phyloP scores from a whole-genome alignment of 164 flowering plant genomes.

The Vitis labrusca region DNA sequence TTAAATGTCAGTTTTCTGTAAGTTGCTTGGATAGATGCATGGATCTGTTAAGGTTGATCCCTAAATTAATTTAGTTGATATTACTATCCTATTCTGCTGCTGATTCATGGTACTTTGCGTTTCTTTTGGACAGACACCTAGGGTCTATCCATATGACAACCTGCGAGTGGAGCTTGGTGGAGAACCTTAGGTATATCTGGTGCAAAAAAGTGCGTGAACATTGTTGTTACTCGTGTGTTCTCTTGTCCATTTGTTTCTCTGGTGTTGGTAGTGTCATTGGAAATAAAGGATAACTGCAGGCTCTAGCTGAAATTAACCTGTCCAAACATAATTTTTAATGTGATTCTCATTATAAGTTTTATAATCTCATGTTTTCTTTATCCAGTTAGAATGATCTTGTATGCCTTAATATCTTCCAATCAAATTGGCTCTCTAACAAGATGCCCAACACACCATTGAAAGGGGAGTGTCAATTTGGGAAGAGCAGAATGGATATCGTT shows the following conservation, averaged over 20 bases:
- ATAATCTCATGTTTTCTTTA: neutral
- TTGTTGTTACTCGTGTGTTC: constrained; percentile 4
- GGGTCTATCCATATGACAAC: constrained; percentile 95
- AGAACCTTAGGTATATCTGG: constrained; percentile 54
- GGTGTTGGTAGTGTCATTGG: neutral
- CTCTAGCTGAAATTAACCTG: neutral
- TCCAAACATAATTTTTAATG: neutral
- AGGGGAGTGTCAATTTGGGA: no score
- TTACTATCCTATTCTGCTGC: neutral
- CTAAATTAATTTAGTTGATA: neutral
- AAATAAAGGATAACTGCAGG: neutral
- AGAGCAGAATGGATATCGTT: no score
- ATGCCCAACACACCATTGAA: no score
- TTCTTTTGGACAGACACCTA: constrained; percentile 67
- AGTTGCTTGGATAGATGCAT: no score
- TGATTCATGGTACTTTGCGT: constrained; percentile 8
- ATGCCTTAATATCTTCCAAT: no score
- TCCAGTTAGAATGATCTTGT: no score
- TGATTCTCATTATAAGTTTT: neutral
- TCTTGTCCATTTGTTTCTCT: neutral
- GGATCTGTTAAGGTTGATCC: no score
- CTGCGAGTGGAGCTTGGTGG: constrained; percentile 96
- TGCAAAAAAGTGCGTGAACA: neutral
- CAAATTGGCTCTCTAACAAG: no score
- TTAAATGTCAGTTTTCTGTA: no score